Evolutionary conservation across 495 filamentous ascomycete genomes (phyloP).

Genomic region (Delitschia confertaspora): DNA sequence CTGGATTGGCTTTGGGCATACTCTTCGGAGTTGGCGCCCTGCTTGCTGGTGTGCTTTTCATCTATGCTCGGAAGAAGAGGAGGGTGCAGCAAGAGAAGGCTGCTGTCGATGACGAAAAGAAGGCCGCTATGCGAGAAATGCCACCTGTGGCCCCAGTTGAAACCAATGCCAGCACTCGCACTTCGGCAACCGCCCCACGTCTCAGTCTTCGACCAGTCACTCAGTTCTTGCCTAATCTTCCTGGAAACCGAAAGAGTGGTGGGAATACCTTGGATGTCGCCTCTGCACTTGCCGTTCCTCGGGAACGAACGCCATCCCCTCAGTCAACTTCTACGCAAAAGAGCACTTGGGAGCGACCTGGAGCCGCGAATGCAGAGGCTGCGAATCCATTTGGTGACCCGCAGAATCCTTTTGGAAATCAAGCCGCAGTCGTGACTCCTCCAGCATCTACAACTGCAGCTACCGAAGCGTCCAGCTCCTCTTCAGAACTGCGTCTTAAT

Average conservation of each 20-base stretch:
- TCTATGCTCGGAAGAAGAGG: conserved; percentile 55
- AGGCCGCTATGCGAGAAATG: conserved; percentile 42
- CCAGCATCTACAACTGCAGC: conserved; percentile 2
- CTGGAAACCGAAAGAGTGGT: conserved; percentile 40
- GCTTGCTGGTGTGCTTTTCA: conserved; percentile 52
- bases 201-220: conserved; percentile 82
- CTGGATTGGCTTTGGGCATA: conserved; percentile 75
- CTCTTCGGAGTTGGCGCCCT: conserved; percentile 55
- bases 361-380: conserved; percentile 40
- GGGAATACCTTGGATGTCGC: conserved; percentile 37
- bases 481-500: conserved; percentile 1
- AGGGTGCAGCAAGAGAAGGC: conserved; percentile 41
- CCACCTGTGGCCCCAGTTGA: no score
- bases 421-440: conserved; percentile 38
- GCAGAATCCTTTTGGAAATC: conserved; percentile 39
- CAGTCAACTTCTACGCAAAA: conserved; percentile 23
- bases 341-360: conserved; percentile 43
- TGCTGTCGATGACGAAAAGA: conserved; percentile 53
- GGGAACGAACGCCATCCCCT: no score
- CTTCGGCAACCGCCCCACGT: conserved; percentile 53
- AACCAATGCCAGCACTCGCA: conserved; percentile 32
- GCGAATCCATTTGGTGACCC: conserved; percentile 35
- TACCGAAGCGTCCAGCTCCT: conserved; percentile 1
- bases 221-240: conserved; percentile 69
- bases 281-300: conserved; percentile 30